Percentiles rank a stretch among this genome's conserved stretches.
Conservation (phyloP, 257 asterid genomes). For the Capsicum rhomboideum region DNA sequence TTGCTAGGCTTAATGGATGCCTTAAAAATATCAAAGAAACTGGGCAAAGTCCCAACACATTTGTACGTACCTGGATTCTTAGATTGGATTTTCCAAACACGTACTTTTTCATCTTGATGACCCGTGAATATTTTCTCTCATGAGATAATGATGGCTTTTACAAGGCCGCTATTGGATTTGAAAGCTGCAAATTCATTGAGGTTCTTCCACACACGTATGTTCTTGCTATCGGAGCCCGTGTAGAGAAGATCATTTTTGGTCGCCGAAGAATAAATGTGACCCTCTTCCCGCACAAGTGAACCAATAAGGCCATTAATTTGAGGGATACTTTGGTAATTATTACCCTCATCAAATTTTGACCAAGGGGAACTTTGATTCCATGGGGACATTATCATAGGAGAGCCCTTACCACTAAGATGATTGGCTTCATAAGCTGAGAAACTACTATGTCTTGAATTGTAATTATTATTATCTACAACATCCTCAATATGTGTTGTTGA, state of each 20-base stretch:
- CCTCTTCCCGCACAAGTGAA: constrained; percentile 42
- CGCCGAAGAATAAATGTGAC: constrained; percentile 50
- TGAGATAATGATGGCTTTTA: constrained; percentile 46
- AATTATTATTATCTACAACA: constrained; percentile 4
- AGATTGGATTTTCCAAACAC: constrained; percentile 36
- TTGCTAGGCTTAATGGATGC: constrained; percentile 43
- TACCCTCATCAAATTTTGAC: constrained; percentile 11
- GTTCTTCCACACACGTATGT: constrained; percentile 47
- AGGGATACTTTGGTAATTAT: constrained; percentile 5
- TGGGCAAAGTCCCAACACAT: constrained; percentile 44
- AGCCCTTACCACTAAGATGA: constrained; percentile 45
- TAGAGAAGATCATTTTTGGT: constrained; percentile 31
- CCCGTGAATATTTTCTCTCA: constrained; percentile 45
- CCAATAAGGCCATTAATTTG: constrained; percentile 24
- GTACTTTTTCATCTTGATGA: constrained; percentile 58
- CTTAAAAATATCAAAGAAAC: constrained; percentile 35
- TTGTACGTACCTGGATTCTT: constrained; percentile 13
- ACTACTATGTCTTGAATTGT: constrained; percentile 44
- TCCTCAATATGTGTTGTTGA: constrained; percentile 22
- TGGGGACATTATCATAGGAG: constrained; percentile 56
- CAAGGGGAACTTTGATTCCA: constrained; percentile 42
- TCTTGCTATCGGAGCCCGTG: constrained; percentile 60
- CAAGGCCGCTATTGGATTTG: constrained; percentile 49
- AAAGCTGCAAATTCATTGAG: constrained; percentile 34
- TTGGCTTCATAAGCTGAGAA: constrained; percentile 42